Evolutionary conservation across 1,284 basidiomycete genomes (phyloP).

Genomic region (Wolfiporia cocos): DNA sequence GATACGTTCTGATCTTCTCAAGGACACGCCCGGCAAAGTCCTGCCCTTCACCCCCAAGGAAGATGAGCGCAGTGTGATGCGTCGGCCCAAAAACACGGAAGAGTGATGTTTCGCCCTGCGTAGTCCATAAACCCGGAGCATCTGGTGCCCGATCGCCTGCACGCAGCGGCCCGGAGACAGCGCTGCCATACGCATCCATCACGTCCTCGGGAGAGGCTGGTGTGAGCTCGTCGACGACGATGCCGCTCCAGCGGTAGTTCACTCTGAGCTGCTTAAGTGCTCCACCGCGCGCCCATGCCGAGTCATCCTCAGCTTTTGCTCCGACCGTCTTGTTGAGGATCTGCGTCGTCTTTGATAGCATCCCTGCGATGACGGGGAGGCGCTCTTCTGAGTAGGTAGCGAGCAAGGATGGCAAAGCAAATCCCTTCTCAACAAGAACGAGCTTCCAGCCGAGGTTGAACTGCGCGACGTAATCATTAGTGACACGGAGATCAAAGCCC

Average conservation of each 20-base stretch:
- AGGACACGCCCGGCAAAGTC: background rate
- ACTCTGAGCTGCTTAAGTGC: constrained; percentile 34
- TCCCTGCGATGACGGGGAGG: constrained; percentile 20
- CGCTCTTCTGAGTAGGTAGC: constrained; percentile 22
- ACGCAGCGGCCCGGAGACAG: constrained; percentile 19
- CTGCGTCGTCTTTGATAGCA: constrained; percentile 17
- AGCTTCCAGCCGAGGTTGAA: constrained; percentile 30
- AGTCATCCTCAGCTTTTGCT: background rate
- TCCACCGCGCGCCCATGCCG: constrained; percentile 2
- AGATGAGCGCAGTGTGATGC: constrained; percentile 23
- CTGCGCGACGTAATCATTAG: constrained; percentile 4
- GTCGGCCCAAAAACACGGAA: constrained; percentile 18
- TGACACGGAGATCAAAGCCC: background rate
- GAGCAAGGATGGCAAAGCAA: constrained; percentile 17
- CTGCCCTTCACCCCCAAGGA: constrained; percentile 4
- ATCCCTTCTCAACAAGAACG: constrained; percentile 21
- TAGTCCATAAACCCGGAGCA: constrained; percentile 27
- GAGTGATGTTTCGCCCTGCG: constrained; percentile 11
- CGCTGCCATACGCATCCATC: constrained; percentile 13
- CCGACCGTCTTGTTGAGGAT: background rate
- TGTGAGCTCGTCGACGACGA: no score
- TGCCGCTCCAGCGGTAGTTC: constrained; percentile 32
- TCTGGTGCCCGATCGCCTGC: constrained; percentile 43
- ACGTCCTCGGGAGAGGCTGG: no score
- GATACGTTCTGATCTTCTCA: constrained; percentile 20